A percentile compares a stretch with the other conserved stretches of the same genome.
phyloP scores from a whole-genome alignment of 1,139 yeast genomes.

The Kurtzmaniella quercitrusa region DNA sequence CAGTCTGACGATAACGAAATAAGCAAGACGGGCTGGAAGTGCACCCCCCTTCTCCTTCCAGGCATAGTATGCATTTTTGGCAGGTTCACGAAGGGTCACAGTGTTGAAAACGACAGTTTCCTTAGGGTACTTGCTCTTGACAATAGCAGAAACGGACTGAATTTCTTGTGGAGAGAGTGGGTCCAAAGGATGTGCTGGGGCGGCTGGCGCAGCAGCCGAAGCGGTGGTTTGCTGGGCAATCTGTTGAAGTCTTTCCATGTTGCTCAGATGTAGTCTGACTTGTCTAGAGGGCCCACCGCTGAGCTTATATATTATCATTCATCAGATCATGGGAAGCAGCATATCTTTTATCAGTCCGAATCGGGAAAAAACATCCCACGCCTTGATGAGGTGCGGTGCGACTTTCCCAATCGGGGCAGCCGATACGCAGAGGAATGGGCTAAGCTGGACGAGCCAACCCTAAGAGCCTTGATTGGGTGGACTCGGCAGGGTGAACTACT shows the following conservation, averaged over 20 bases:
- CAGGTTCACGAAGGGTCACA: slow-evolving; percentile 67
- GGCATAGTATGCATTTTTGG: slow-evolving; percentile 53
- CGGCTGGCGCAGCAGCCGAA: slow-evolving; percentile 47
- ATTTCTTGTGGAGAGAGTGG: slow-evolving; percentile 62
- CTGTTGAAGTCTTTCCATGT: slow-evolving; percentile 66
- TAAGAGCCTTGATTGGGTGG: too few relatives aligned
- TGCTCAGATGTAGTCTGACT: neutral
- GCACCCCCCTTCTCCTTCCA: slow-evolving; percentile 68
- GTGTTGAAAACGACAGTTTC: slow-evolving; percentile 57
- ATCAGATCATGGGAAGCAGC: neutral
- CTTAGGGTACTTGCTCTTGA: slow-evolving; percentile 37
- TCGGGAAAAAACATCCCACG: slow-evolving; percentile 6
- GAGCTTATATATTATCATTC: neutral
- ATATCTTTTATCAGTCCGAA: slow-evolving; percentile 7
- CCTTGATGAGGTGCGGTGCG: slow-evolving; percentile 4
- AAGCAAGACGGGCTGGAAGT: slow-evolving; percentile 62
- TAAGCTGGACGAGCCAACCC: neutral
- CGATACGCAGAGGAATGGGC: slow-evolving; percentile 6
- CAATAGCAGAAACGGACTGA: slow-evolving; percentile 27
- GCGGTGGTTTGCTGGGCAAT: slow-evolving; percentile 62
- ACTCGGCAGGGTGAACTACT: too few relatives aligned
- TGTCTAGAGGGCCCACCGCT: neutral
- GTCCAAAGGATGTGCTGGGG: slow-evolving; percentile 66
- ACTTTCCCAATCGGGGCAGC: slow-evolving; percentile 9
- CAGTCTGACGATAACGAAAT: slow-evolving; percentile 57